Conservation (phyloP, 139 green algal species). For the Micromonas commoda region DNA sequence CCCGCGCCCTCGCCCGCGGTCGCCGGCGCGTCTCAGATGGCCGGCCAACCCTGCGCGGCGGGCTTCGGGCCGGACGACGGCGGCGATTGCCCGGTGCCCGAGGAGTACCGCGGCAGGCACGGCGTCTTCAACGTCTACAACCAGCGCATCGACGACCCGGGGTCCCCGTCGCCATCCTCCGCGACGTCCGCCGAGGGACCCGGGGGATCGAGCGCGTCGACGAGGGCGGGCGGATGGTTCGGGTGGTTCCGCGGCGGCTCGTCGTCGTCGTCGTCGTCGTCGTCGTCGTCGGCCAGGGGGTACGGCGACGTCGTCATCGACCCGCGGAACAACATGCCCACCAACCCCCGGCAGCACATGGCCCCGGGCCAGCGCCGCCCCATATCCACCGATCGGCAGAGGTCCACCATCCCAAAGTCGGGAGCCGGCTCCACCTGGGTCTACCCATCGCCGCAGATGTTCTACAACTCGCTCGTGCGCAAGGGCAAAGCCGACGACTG, state of each 20-base stretch:
- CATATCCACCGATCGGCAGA: conserved; percentile 61
- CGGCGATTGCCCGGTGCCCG: background rate
- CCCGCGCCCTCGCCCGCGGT: too few species aligned
- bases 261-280: background rate
- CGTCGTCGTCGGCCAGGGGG: conserved; percentile 1
- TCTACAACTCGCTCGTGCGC: conserved; percentile 88
- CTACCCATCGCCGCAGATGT: conserved; percentile 94
- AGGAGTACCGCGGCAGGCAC: background rate
- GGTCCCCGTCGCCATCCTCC: conserved; percentile 9
- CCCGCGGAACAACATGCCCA: conserved; percentile 41
- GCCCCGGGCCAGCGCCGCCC: conserved; percentile 68
- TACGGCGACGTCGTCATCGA: background rate
- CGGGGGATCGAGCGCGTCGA: too few species aligned
- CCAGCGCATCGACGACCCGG: conserved; percentile 64
- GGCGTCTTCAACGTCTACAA: conserved; percentile 88
- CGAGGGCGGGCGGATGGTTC: too few species aligned
- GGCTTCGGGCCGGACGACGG: background rate
- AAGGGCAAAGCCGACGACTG: conserved; percentile 91
- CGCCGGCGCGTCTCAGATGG: too few species aligned
- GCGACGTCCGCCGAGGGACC: background rate
- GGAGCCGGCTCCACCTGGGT: conserved; percentile 57
- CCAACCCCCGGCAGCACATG: conserved; percentile 79
- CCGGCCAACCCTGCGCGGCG: background rate
- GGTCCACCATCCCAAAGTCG: conserved; percentile 81
- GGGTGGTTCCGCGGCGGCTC: background rate